Conservation (phyloP, 1,284 basidiomycete species). For the Naganishia sp. region DNA sequence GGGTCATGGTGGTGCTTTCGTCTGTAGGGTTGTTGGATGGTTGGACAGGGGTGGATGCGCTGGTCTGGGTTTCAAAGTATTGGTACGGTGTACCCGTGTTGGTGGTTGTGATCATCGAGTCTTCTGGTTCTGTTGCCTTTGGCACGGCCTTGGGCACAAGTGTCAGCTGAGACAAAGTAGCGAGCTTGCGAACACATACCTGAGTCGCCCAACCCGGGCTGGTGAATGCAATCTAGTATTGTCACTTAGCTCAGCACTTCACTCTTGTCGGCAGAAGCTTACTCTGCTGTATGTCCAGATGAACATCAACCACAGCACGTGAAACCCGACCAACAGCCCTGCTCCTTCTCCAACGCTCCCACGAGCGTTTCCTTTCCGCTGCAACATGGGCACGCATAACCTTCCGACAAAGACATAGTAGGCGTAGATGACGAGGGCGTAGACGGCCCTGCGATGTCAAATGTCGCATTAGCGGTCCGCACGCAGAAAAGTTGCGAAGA, state of each 20-base stretch:
- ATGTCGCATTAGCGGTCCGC: background rate
- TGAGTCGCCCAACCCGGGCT: slow-evolving; percentile 69
- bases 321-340: slow-evolving; percentile 64
- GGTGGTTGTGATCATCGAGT: slow-evolving; percentile 26
- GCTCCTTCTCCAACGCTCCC: slow-evolving; percentile 61
- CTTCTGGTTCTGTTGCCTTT: slow-evolving; percentile 44
- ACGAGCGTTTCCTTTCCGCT: slow-evolving; percentile 52
- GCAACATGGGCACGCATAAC: slow-evolving; percentile 67
- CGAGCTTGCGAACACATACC: slow-evolving; percentile 55
- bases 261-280: slow-evolving; percentile 26
- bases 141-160: slow-evolving; percentile 41
- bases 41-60: background rate
- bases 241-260: background rate
- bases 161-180: background rate
- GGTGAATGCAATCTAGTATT: slow-evolving; percentile 60
- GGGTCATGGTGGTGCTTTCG: background rate
- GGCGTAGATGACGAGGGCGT: slow-evolving; percentile 44
- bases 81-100: slow-evolving; percentile 24
- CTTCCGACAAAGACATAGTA: slow-evolving; percentile 71
- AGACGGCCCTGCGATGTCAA: slow-evolving; percentile 40
- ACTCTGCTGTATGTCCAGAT: slow-evolving; percentile 72
- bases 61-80: slow-evolving; percentile 7
- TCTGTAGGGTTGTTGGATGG: background rate
- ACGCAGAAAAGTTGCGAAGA: background rate
- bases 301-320: slow-evolving; percentile 66